Percentiles rank a stretch among this genome's conserved stretches.
These are phyloP conservation scores for Pyronema omphalodes DNA, from an alignment of 495 filamentous ascomycete species.

Conservation along the genomic window DNA sequence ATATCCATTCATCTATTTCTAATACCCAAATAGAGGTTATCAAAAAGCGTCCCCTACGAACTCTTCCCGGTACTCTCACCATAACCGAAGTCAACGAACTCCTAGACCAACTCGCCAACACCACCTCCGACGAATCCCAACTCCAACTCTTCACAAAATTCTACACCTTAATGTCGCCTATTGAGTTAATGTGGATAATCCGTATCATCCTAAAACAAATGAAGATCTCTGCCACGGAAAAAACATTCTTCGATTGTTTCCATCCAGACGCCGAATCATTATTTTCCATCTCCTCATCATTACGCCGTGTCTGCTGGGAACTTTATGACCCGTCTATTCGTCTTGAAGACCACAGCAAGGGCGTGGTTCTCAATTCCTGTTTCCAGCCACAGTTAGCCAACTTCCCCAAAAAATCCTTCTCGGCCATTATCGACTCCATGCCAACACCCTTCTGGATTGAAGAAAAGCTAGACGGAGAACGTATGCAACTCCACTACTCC, in stretches of 20 bases:
- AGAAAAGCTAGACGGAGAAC: slow-evolving; percentile 91
- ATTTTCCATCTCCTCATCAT: slow-evolving; percentile 78
- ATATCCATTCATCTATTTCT: not conserved
- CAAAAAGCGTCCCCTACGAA: slow-evolving; percentile 64
- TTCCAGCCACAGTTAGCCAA: slow-evolving; percentile 94
- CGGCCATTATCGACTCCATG: slow-evolving; percentile 63
- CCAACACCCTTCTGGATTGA: slow-evolving; percentile 88
- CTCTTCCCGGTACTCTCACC: slow-evolving; percentile 52
- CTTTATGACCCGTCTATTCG: slow-evolving; percentile 57
- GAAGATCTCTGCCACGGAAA: slow-evolving; percentile 94
- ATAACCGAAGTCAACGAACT: slow-evolving; percentile 80
- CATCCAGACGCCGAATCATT: slow-evolving; percentile 81
- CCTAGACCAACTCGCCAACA: slow-evolving; percentile 55
- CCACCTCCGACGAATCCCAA: slow-evolving; percentile 24
- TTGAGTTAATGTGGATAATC: slow-evolving; percentile 85
- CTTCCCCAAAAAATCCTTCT: slow-evolving; percentile 71
- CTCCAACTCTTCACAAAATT: slow-evolving; percentile 60
- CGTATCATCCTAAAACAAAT: slow-evolving; percentile 89
- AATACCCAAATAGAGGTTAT: slow-evolving; percentile 40
- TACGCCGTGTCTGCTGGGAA: slow-evolving; percentile 91
- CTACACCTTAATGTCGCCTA: slow-evolving; percentile 79
- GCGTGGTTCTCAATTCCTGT: slow-evolving; percentile 71
- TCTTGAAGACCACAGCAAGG: slow-evolving; percentile 41
- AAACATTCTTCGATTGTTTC: slow-evolving; percentile 72
- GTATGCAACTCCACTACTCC: slow-evolving; percentile 91